Conservation (phyloP, 805 yeast species). For the Candida krabiensis region DNA sequence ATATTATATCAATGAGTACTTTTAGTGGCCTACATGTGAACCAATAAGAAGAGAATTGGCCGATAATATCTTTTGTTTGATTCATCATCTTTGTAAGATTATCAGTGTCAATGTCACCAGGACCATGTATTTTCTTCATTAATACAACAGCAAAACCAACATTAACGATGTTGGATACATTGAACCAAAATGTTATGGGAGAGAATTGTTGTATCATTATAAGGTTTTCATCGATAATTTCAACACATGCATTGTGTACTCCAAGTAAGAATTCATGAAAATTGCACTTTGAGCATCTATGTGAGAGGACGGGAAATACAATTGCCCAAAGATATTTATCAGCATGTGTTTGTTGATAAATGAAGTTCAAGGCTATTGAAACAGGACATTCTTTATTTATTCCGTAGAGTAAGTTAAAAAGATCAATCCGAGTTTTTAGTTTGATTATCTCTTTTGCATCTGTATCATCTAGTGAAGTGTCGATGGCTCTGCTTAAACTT, state of each 20-base stretch:
- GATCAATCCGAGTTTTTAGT: background rate
- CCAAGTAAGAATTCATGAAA: background rate
- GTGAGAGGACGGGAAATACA: background rate
- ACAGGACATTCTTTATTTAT: background rate
- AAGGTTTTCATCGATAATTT: background rate
- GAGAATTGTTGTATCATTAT: background rate
- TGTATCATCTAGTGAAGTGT: background rate
- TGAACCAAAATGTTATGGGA: background rate
- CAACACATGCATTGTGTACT: background rate
- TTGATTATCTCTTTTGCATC: background rate
- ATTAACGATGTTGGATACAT: background rate
- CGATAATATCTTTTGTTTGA: background rate
- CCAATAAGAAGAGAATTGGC: background rate
- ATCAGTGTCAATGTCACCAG: background rate
- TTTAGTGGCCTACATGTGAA: too few species aligned
- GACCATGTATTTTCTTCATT: background rate
- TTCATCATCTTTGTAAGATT: too few species aligned
- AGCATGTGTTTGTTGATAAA: background rate
- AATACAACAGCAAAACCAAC: background rate
- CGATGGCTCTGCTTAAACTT: background rate
- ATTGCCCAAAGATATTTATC: background rate
- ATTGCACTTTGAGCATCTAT: background rate
- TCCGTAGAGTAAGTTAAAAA: background rate
- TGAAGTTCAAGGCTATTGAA: background rate
- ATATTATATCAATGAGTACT: too few species aligned